Percentiles rank a stretch among this genome's conserved stretches.
Evolutionary conservation across 176 grass and related monocot genomes (phyloP).

Genomic region (Aegilops longissima): DNA sequence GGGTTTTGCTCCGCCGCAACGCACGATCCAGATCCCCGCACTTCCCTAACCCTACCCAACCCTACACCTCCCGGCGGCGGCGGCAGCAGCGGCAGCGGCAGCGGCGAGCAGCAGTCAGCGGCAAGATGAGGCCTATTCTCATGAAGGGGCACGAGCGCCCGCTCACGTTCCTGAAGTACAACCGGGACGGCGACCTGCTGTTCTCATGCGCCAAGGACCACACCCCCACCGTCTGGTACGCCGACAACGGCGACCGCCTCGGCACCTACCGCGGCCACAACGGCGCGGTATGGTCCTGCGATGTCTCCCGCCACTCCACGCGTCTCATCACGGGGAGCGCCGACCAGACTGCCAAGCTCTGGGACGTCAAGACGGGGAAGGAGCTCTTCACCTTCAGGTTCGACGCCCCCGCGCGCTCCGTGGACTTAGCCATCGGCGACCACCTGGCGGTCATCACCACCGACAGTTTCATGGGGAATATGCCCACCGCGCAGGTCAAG

Average conservation of each 20-base stretch:
- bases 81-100: not conserved
- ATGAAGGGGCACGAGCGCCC: constrained; percentile 98
- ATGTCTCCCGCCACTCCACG: constrained; percentile 80
- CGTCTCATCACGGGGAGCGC: constrained; percentile 75
- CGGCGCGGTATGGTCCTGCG: constrained; percentile 91
- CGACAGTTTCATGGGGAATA: constrained; percentile 82
- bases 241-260: constrained; percentile 76
- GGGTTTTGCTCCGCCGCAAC: constrained; percentile 26
- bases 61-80: not conserved
- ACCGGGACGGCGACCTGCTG: constrained; percentile 87
- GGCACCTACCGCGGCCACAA: constrained; percentile 97
- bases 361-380: constrained; percentile 70
- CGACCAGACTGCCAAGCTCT: constrained; percentile 81
- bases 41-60: not conserved
- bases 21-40: not conserved
- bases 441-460: constrained; percentile 71
- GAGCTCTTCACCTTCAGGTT: constrained; percentile 82
- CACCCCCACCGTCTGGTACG: constrained; percentile 83
- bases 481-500: constrained; percentile 84
- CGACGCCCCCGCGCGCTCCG: constrained; percentile 72
- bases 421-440: constrained; percentile 71
- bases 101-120: not conserved
- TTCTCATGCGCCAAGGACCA: constrained; percentile 98
- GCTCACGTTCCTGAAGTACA: constrained; percentile 90
- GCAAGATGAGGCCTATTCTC: constrained; percentile 80